Base-by-base conservation (phyloP, 2,329 filamentous ascomycete species). In the Calonectria henricotiae region DNA sequence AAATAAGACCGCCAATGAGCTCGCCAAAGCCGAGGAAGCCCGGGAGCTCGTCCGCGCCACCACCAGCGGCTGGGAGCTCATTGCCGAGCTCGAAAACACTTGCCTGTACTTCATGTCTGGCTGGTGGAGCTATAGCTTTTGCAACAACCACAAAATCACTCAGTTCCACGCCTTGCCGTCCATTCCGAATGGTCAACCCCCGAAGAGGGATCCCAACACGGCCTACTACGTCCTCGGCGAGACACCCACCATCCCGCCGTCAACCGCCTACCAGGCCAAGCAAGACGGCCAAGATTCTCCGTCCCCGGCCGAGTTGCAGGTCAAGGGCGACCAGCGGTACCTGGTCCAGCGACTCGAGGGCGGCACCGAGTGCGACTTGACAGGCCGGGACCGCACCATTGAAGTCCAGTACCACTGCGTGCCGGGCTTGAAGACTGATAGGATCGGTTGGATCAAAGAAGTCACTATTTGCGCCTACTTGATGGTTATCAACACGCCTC, bases 121-220 rank as follows among this genome's bases (percentile, higher is more conserved):
- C 0, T 98, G 95, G 95, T 98, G 95, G 95, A 96, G 93, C 79
- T 98, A 98, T 83, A 93, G 92, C 76, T 98, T 98, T 82, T 98
- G 95, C 86, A 96, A 97, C 83, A 94, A 94, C 79, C 89, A 92
- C 71, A 91, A 96, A 73, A 92, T 98, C 71, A 93, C 94, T 78
- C 95, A 98, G 82, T 98, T 97, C 82, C 95, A 98, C 81, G 94
- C 94, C 51, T 84, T 96, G 69, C 89, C 94, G 0, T 90, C 90
- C 2, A 83, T 83, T 20, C 88, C 90, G 51, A 90, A 91, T 70
- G 91, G 91, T 3, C 89, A 93, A 12, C 92, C 94, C 27, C 95
- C 95, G 0, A 87, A 92, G 54, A 92, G 94, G 76, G 95, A 98
- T 76, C 91, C 91, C 0, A 88, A 88, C 11, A 93, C 93, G 4